Evolutionary conservation across 2,329 filamentous ascomycete species (phyloP), one percentile per base, ranked within the genome.

Genomic region (Magnaporthiopsis rhizophila): DNA sequence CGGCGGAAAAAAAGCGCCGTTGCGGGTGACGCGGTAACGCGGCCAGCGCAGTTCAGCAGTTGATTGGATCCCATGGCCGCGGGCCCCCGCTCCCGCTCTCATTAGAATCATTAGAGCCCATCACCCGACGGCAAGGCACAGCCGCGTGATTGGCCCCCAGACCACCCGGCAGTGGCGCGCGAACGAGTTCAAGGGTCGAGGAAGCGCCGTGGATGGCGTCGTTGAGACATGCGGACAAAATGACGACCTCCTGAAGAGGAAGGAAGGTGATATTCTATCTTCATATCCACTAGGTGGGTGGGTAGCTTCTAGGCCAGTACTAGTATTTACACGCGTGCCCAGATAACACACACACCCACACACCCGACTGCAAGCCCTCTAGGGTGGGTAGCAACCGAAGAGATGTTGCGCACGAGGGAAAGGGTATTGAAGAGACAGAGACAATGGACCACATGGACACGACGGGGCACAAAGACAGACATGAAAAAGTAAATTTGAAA

Each of bases 71-170:
- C 45, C 45, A 24, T 53, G 45, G 45, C 45, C 7, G 21, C 8
- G 45, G 38, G 8, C 36, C 38, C 38, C 38, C 38, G 38, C 38
- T 45, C 15, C 15, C 38, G 38, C 38, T 15, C 13, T 45, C 38
- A 45, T 18, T 53, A 30, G 9, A 53, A 53, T 53, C 45, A 53
- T 53, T 24, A 24, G 21, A 53, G 21, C 45, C 45, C 45, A 24
- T 60, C 58, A 45, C 65, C 62, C 28, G 59, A 32, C 64, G 57
- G 24, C 58, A 66, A 32, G 64, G 15, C 36, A 65, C 65, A 18
- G 62, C 56, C 45, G 65, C 64, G 18, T 32, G 58, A 60, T 60
- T 60, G 58, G 58, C 8, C 32, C 30, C 13, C 45, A 53, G 45
- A 21, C 45, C 45, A 53, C 11, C 45, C 18, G 45, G n/a, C 45